These are phyloP conservation scores for Byssothecium circinans DNA, from an alignment of 2,329 filamentous ascomycete species.

Conservation along the genomic window DNA sequence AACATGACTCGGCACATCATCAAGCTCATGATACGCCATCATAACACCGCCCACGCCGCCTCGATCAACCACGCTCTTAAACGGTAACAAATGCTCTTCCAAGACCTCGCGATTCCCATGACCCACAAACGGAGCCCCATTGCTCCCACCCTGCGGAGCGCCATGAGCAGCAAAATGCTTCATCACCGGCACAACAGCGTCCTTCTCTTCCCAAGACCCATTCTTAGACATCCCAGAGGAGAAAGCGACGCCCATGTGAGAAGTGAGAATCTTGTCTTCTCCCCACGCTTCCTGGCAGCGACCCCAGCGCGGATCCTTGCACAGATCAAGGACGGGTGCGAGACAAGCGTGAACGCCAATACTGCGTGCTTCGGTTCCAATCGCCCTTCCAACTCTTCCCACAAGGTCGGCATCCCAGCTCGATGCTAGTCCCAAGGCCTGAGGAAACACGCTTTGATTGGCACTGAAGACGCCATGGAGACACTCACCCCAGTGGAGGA, in stretches of 20 bases:
- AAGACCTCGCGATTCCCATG: constrained; percentile 49
- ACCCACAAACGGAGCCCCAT: constrained; percentile 50
- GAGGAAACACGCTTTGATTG: constrained; percentile 52
- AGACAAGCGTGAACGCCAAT: constrained; percentile 52
- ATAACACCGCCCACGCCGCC: constrained; percentile 49
- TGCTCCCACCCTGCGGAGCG: constrained; percentile 47
- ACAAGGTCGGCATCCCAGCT: constrained; percentile 49
- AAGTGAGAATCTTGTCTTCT: constrained; percentile 50
- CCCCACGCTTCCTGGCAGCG: constrained; percentile 52
- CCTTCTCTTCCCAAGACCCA: constrained; percentile 45
- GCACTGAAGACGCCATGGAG: constrained; percentile 51
- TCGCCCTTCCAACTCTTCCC: constrained; percentile 47
- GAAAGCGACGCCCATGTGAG: constrained; percentile 51
- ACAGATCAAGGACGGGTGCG: constrained; percentile 49
- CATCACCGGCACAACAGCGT: constrained; percentile 50
- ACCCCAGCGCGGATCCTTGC: constrained; percentile 50
- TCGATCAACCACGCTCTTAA: constrained; percentile 48
- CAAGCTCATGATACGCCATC: constrained; percentile 52
- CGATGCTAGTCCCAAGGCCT: constrained; percentile 47
- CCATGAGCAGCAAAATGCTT: constrained; percentile 54
- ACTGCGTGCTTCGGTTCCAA: constrained; percentile 48
- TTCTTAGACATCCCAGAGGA: constrained; percentile 50
- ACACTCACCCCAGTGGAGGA: constrained; percentile 50
- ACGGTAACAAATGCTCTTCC: constrained; percentile 48
- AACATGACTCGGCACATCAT: constrained; percentile 46